Evolutionary conservation across 2,329 filamentous ascomycete genomes (phyloP), one percentile per base, ranked within the genome.

Genomic region (Fusarium udum): DNA sequence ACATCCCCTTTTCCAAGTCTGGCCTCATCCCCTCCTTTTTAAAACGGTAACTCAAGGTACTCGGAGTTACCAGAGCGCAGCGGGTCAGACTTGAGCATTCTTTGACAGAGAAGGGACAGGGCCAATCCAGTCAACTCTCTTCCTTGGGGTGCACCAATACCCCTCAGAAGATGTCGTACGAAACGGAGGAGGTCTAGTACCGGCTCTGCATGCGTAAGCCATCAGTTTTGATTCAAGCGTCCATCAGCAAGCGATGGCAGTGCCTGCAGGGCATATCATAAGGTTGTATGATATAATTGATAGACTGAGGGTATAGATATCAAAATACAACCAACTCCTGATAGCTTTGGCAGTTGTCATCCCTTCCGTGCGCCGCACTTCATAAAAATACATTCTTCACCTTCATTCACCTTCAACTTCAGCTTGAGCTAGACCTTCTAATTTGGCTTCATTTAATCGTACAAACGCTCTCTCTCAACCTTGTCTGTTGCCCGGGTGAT

Each of bases 391-490:
- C 18, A 26, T 46, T 22, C 24, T 36, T 34, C 53, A 28, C 16
- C 39, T 45, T 57, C 55, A 71, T 36, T 34, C 53, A 28, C 16
- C 39, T 45, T 57, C 55, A 71, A 20, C 45, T 48, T 31, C 51
- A 72, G 63, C 71, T 61, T 55, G 71, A 28, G 71, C 67, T 73
- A 56, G 13, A 43, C 56, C 37, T 32, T 73, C 67, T 73, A 72
- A 26, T 42, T 46, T 34, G 16, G 18, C 52, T 32, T 62, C 28
- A 22, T 37, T 40, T 49, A 56, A 58, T 69, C 57, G 32, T 63
- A 69, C 64, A 74, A 34, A 15, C 32, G 31, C 32, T 8, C 31
- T 7, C 40, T 42, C 48, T 57, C 32, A 52, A 40, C 26, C n/a
- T 64, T 46, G 48, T 57, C 43, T 43, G 22, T 61, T 36, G 22